Evolutionary conservation across 306 rosid genomes (phyloP).

Genomic region (Rubus idaeus): DNA sequence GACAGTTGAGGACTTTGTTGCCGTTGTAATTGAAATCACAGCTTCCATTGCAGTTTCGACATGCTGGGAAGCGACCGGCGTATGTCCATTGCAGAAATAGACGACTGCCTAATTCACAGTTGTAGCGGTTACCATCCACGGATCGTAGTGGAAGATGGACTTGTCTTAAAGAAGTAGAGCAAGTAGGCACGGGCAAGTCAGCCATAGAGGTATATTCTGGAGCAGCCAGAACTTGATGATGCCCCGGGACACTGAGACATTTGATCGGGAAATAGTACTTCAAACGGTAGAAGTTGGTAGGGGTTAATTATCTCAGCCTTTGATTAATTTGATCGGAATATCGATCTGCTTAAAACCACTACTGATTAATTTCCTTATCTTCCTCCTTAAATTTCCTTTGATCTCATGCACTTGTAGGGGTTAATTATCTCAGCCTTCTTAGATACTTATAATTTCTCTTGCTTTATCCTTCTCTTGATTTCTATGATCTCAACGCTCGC

Average conservation of each 20-base stretch:
- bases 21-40: not conserved
- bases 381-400: too few relatives aligned
- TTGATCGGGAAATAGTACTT: not conserved
- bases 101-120: not conserved
- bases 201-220: not conserved
- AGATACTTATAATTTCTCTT: not conserved
- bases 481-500: not conserved
- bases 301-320: too few relatives aligned
- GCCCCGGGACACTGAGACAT: not conserved
- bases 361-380: too few relatives aligned
- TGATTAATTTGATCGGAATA: too few relatives aligned
- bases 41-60: not conserved
- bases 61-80: too few relatives aligned
- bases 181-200: not conserved
- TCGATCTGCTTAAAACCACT: too few relatives aligned
- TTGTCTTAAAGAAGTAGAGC: not conserved
- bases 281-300: too few relatives aligned
- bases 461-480: not conserved
- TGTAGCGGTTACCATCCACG: accelerated
- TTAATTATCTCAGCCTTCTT: not conserved
- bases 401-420: too few relatives aligned
- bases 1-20: too few relatives aligned
- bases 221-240: constrained; percentile 9
- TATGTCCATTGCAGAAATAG: not conserved
- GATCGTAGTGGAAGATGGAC: not conserved